Evolutionary conservation across 495 filamentous ascomycete genomes (phyloP).

Genomic region (Penicillium soppii): DNA sequence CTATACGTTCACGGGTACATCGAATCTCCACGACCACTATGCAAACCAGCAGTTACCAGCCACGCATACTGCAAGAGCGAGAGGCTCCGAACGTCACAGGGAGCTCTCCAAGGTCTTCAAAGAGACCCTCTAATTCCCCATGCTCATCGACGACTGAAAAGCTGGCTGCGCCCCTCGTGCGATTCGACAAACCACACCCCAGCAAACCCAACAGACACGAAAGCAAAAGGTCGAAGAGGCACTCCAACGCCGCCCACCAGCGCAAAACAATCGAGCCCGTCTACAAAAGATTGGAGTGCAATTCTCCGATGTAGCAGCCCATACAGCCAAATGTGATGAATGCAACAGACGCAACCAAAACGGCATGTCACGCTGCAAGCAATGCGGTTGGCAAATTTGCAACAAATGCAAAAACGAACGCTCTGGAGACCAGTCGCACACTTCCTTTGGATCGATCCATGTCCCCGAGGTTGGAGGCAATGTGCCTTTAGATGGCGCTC

Average conservation of each 20-base stretch:
- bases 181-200: background rate
- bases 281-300: slow-evolving; percentile 2
- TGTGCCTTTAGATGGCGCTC: background rate
- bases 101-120: background rate
- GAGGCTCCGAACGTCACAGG: background rate
- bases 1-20: no score
- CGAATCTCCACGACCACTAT: no score
- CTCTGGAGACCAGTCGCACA: slow-evolving; percentile 26
- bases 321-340: slow-evolving; percentile 53
- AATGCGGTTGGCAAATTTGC: slow-evolving; percentile 48
- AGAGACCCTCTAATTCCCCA: background rate
- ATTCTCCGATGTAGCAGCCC: slow-evolving; percentile 36
- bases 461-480: slow-evolving; percentile 1
- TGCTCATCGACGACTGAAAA: background rate
- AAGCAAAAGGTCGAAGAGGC: background rate
- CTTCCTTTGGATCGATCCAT: slow-evolving; percentile 10
- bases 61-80: no score
- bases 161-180: background rate
- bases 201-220: background rate
- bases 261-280: background rate
- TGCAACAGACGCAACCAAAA: slow-evolving; percentile 44
- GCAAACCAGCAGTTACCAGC: no score
- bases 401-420: slow-evolving; percentile 29
- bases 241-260: background rate
- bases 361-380: slow-evolving; percentile 44